These are phyloP conservation scores for Lentithecium fluviatile DNA, from an alignment of 495 filamentous ascomycete species.

Conservation along the genomic window DNA sequence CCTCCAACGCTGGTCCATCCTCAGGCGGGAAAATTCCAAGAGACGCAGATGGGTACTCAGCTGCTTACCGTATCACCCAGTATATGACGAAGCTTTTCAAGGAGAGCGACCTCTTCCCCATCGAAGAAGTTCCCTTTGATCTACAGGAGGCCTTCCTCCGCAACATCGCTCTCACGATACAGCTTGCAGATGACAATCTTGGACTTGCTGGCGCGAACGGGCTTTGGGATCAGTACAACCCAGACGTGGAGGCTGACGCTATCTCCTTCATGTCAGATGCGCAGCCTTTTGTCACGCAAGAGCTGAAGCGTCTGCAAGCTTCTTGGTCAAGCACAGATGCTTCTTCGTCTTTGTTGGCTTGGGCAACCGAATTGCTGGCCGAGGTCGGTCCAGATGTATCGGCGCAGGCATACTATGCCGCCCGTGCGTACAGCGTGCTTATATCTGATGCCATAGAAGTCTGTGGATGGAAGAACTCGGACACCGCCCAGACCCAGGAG, in stretches of 20 bases:
- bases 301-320: slow-evolving; percentile 41
- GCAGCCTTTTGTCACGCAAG: slow-evolving; percentile 53
- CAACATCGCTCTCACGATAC: slow-evolving; percentile 54
- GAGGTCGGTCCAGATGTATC: slow-evolving; percentile 19
- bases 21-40: slow-evolving; percentile 43
- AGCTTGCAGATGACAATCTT: slow-evolving; percentile 64
- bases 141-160: slow-evolving; percentile 37
- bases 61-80: slow-evolving; percentile 68
- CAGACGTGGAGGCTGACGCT: slow-evolving; percentile 59
- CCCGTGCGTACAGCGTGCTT: slow-evolving; percentile 36
- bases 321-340: slow-evolving; percentile 8
- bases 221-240: slow-evolving; percentile 50
- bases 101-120: slow-evolving; percentile 24
- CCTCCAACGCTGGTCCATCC: slow-evolving; percentile 31
- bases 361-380: slow-evolving; percentile 30
- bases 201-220: slow-evolving; percentile 57
- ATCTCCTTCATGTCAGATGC: slow-evolving; percentile 60
- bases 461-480: slow-evolving; percentile 23
- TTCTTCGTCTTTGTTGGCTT: slow-evolving; percentile 11
- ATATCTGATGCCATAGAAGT: slow-evolving; percentile 36
- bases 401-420: slow-evolving; percentile 37
- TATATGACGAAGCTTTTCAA: slow-evolving; percentile 61
- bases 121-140: slow-evolving; percentile 14
- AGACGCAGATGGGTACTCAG: slow-evolving; percentile 67
- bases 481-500: slow-evolving; percentile 15